These are phyloP conservation scores for Trypanosoma mega DNA, from an alignment of 208 protist species.

Conservation along the genomic window DNA sequence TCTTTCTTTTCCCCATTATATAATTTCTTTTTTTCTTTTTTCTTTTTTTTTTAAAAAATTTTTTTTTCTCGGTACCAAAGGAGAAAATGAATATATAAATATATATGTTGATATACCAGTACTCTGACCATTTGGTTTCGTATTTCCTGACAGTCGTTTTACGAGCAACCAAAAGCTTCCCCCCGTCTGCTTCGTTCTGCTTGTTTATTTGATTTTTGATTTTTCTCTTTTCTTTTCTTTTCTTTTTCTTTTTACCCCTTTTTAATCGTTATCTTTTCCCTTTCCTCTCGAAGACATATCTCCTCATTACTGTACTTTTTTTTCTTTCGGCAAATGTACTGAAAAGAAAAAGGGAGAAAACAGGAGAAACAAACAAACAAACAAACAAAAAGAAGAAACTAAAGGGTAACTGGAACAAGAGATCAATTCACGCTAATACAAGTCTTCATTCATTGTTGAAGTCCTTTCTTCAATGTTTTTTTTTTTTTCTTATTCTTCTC, in stretches of 20 bases:
- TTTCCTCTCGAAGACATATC: neutral
- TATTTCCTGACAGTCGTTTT: too few relatives aligned
- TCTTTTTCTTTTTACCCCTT: neutral
- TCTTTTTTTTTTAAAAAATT: neutral
- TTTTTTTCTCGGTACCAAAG: too few relatives aligned
- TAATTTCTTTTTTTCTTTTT: slow-evolving; percentile 1
- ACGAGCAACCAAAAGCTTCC: too few relatives aligned
- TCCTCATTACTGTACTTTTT: too few relatives aligned
- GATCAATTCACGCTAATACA: too few relatives aligned
- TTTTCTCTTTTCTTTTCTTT: neutral
- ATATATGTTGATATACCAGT: too few relatives aligned
- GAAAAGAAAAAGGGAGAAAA: too few relatives aligned
- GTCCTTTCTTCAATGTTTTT: too few relatives aligned
- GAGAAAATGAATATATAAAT: too few relatives aligned
- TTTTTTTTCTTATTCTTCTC: neutral
- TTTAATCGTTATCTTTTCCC: neutral
- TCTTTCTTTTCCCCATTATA: neutral
- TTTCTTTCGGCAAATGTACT: too few relatives aligned
- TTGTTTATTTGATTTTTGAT: neutral
- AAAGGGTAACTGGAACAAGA: neutral
- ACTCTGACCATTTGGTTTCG: too few relatives aligned
- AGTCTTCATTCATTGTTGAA: too few relatives aligned
- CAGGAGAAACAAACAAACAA: neutral
- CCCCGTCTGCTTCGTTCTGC: neutral
- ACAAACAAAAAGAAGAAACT: neutral